phyloP scores from a whole-genome alignment of 768 basidiomycete genomes.

The Strobilomyces confusus region DNA sequence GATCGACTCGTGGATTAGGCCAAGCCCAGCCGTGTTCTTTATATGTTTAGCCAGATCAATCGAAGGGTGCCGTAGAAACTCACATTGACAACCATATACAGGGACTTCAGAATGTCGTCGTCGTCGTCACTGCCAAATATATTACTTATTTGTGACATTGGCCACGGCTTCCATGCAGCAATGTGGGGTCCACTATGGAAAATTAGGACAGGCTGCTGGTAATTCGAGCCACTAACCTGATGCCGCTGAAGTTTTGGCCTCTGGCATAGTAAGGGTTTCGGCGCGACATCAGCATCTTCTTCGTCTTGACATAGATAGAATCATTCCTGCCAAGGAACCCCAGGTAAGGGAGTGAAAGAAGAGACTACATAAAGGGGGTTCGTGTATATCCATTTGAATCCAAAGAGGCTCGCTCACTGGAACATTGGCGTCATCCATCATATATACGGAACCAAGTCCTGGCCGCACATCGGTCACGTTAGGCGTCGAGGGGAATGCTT shows the following conservation, averaged over 20 bases:
- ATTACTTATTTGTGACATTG: slow-evolving; percentile 74
- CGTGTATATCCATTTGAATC: neutral
- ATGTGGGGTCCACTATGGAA: slow-evolving; percentile 65
- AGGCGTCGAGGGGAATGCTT: neutral
- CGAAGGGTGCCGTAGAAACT: slow-evolving; percentile 21
- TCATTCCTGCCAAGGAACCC: slow-evolving; percentile 64
- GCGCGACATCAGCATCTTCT: slow-evolving; percentile 54
- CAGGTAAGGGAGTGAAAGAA: slow-evolving; percentile 76
- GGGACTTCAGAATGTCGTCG: slow-evolving; percentile 54
- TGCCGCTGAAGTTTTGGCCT: slow-evolving; percentile 61
- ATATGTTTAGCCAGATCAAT: neutral
- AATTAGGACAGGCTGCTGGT: neutral
- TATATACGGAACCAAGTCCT: slow-evolving; percentile 65
- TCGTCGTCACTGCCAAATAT: slow-evolving; percentile 76
- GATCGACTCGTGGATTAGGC: slow-evolving; percentile 75
- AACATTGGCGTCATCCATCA: slow-evolving; percentile 86
- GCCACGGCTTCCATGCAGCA: slow-evolving; percentile 74
- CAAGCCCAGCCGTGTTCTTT: slow-evolving; percentile 69
- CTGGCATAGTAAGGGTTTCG: slow-evolving; percentile 68
- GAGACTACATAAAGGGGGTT: slow-evolving; percentile 41
- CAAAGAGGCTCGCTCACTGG: slow-evolving; percentile 45
- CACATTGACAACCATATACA: slow-evolving; percentile 69
- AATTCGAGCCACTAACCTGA: slow-evolving; percentile 48
- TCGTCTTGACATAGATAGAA: slow-evolving; percentile 60
- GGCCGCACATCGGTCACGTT: neutral